phyloP scores from a whole-genome alignment of 2,329 filamentous ascomycete species.

The Fusarium sp. region DNA sequence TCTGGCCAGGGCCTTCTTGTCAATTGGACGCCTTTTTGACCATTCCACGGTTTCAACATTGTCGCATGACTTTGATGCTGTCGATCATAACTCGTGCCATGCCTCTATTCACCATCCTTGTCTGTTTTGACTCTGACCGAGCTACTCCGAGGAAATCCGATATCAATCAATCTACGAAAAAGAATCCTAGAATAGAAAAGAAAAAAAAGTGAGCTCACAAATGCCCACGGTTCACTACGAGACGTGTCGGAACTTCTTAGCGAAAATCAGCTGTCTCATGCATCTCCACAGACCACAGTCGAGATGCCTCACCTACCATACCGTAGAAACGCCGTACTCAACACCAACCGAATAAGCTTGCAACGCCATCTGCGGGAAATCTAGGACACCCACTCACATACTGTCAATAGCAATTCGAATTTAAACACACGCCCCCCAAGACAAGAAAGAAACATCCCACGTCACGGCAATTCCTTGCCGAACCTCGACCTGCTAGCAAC shows the following conservation, averaged over 20 bases:
- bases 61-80: neutral
- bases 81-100: neutral
- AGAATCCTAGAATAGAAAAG: neutral
- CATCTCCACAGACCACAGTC: constrained; percentile 8
- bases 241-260: neutral
- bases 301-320: neutral
- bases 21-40: neutral
- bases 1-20: neutral
- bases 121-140: neutral
- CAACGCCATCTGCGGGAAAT: constrained; percentile 23
- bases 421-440: constrained; percentile 15
- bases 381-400: constrained; percentile 13
- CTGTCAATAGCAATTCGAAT: constrained; percentile 2
- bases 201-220: neutral
- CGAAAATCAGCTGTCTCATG: constrained; percentile 2
- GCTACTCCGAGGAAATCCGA: neutral
- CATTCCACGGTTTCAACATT: neutral
- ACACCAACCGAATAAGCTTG: constrained; percentile 7
- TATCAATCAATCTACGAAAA: constrained; percentile 1
- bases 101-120: neutral
- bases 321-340: neutral
- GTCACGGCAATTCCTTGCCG: constrained; percentile 45
- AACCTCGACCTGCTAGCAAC: constrained; percentile 28
- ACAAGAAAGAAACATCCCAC: constrained; percentile 27
- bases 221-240: neutral